These are phyloP conservation scores for Rhodotorula paludigena DNA, from an alignment of 768 basidiomycete species.

Conservation along the genomic window DNA sequence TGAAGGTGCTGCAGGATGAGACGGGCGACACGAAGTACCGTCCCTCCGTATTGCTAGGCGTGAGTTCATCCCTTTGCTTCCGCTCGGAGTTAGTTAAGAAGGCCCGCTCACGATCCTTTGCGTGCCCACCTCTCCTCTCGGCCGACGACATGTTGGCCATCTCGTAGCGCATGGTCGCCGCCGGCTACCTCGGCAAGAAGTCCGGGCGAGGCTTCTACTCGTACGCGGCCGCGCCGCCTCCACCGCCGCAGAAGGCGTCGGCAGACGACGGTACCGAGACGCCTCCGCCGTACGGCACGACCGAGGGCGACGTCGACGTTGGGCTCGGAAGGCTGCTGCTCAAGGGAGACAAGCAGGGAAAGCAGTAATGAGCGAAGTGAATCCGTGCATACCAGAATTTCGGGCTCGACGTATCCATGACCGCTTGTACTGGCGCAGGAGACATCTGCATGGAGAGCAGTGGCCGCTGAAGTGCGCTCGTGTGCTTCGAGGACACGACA, in stretches of 20 bases:
- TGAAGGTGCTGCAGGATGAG: constrained; percentile 69
- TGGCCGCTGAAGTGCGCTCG: too few species aligned
- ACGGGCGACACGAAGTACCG: constrained; percentile 94
- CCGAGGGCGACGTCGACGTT: constrained; percentile 15
- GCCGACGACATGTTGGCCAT: too few species aligned
- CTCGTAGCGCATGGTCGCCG: constrained; percentile 77
- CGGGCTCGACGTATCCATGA: too few species aligned
- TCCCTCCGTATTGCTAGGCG: constrained; percentile 75
- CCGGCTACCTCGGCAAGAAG: constrained; percentile 76
- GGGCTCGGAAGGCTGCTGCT: constrained; percentile 4
- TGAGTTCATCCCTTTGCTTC: background rate
- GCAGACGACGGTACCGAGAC: background rate
- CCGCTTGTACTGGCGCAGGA: too few species aligned
- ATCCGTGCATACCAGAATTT: too few species aligned
- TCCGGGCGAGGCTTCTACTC: constrained; percentile 32
- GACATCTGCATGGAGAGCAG: too few species aligned
- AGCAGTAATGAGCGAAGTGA: background rate
- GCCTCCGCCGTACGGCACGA: constrained; percentile 19
- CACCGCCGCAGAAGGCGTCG: constrained; percentile 1
- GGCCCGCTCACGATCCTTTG: background rate
- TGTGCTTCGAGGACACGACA: too few species aligned
- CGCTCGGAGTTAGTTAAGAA: background rate
- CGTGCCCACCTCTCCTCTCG: background rate
- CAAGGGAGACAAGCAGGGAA: background rate
- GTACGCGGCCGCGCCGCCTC: constrained; percentile 1